These are phyloP conservation scores for Posidonia australis DNA, from an alignment of 106 monocot genomes.

Conservation along the genomic window DNA sequence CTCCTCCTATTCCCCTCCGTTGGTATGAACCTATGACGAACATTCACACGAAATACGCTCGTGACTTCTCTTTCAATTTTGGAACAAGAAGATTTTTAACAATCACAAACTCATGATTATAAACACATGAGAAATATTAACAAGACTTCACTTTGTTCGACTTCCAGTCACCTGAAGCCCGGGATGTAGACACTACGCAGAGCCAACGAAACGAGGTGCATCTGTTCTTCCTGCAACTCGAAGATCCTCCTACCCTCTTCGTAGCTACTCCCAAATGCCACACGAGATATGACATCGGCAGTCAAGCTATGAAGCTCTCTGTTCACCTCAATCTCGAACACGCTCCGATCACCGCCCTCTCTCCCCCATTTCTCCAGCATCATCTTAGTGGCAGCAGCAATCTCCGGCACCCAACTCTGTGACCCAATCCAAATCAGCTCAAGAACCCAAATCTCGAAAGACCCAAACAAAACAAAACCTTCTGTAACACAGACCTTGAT, in stretches of 20 bases:
- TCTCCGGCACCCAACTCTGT: slow-evolving; percentile 64
- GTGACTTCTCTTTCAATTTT: too few species aligned
- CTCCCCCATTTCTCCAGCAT: slow-evolving; percentile 57
- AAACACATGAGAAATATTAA: too few species aligned
- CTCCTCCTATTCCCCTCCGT: slow-evolving; percentile 39
- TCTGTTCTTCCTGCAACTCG: slow-evolving; percentile 67
- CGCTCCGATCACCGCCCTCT: slow-evolving; percentile 1
- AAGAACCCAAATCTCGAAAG: neutral
- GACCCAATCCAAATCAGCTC: neutral
- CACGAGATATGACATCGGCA: slow-evolving; percentile 58
- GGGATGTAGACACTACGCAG: slow-evolving; percentile 59
- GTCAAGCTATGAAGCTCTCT: slow-evolving; percentile 48
- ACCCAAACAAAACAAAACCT: neutral
- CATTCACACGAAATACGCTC: slow-evolving; percentile 29
- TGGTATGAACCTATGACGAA: neutral
- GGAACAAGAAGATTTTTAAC: too few species aligned
- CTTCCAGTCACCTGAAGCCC: slow-evolving; percentile 48
- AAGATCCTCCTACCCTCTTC: slow-evolving; percentile 60
- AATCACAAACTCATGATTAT: too few species aligned
- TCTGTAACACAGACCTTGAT: slow-evolving; percentile 49
- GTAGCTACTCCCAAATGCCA: slow-evolving; percentile 78
- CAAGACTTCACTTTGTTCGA: too few species aligned
- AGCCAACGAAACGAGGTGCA: slow-evolving; percentile 51
- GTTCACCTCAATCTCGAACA: slow-evolving; percentile 68
- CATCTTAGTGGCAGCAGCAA: slow-evolving; percentile 25